phyloP scores from a whole-genome alignment of 192 early-diverging fungal genomes.

The Oehlia diaphana region DNA sequence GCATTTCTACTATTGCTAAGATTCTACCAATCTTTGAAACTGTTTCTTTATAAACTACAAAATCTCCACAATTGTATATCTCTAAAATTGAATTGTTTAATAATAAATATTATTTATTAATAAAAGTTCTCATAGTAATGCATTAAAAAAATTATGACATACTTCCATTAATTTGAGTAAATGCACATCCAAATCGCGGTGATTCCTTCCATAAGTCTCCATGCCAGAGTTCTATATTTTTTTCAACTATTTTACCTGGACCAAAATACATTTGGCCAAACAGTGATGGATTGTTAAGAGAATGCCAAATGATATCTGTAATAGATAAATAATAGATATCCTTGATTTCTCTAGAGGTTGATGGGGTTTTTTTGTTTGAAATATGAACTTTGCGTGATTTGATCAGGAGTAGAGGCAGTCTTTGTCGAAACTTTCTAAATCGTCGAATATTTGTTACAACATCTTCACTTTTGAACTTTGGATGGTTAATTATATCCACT shows the following conservation, averaged over 20 bases:
- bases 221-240: not conserved
- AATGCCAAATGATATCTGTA: not conserved
- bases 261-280: slow-evolving; percentile 2
- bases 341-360: not conserved
- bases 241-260: not conserved
- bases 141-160: no score
- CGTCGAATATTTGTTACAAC: no score
- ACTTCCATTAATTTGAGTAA: not conserved
- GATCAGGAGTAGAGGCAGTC: not conserved
- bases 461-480: no score
- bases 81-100: not conserved
- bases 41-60: not conserved
- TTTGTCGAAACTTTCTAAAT: not conserved
- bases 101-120: not conserved
- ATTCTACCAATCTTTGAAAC: not conserved
- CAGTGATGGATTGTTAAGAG: not conserved
- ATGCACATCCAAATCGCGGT: not conserved
- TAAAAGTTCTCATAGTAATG: not conserved
- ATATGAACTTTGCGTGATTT: not conserved
- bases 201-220: not conserved
- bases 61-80: not conserved
- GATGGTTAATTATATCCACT: no score
- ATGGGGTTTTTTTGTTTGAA: not conserved
- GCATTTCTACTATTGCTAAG: not conserved
- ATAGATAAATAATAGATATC: not conserved